Conservation (phyloP, 179 eudicot genomes). For the Amaranthus tricolor region DNA sequence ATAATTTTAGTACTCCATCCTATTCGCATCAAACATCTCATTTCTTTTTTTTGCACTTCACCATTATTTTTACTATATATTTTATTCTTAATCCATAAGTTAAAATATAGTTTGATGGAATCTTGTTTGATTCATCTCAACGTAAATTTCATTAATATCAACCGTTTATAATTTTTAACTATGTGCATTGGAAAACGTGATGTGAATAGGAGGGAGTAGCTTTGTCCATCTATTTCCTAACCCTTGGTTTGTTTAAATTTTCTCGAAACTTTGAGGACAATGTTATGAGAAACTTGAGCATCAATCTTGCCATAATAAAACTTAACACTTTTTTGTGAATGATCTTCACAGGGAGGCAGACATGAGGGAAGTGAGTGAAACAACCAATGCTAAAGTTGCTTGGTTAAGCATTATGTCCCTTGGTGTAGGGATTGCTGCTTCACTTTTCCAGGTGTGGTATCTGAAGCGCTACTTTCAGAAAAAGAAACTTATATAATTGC, state of each 20-base stretch:
- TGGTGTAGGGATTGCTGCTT: conserved; percentile 57
- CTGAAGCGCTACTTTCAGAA: conserved; percentile 75
- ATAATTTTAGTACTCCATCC: too few species aligned
- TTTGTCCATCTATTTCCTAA: too few species aligned
- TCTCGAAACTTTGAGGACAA: neutral
- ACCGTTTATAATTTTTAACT: too few species aligned
- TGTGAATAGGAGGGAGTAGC: too few species aligned
- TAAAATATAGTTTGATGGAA: too few species aligned
- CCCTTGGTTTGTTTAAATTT: neutral
- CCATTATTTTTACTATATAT: too few species aligned
- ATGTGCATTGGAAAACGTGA: too few species aligned
- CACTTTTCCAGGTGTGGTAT: conserved; percentile 54
- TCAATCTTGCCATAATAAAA: neutral
- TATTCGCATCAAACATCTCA: too few species aligned
- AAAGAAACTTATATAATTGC: conserved; percentile 67
- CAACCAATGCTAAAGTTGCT: conserved; percentile 72
- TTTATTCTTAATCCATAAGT: too few species aligned
- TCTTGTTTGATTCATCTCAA: too few species aligned
- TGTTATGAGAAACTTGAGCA: neutral
- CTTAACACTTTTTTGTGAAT: conserved; percentile 8
- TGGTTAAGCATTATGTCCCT: conserved; percentile 73
- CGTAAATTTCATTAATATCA: too few species aligned
- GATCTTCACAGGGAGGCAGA: conserved; percentile 58
- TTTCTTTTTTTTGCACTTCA: too few species aligned
- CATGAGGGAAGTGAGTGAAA: conserved; percentile 78